Evolutionary conservation across 2,329 filamentous ascomycete species (phyloP).

Genomic region (Cladosporium sp.): DNA sequence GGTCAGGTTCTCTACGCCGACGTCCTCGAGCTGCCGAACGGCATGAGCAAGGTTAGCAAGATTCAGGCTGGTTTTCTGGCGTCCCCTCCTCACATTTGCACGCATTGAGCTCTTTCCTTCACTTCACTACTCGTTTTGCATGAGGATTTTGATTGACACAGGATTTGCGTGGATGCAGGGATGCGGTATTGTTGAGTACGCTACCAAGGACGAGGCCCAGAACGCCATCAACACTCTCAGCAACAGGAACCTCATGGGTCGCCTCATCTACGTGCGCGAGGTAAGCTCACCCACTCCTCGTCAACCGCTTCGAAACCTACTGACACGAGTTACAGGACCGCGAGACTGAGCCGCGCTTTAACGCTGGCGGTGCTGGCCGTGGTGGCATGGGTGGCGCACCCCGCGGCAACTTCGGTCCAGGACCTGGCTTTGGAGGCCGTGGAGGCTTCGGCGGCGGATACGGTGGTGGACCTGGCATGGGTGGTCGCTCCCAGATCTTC

Average conservation of each 20-base stretch:
- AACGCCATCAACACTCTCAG: conserved; percentile 95
- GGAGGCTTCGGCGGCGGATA: conserved; percentile 56
- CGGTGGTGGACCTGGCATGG: conserved; percentile 49
- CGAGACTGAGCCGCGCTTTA: conserved; percentile 96
- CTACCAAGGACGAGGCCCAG: conserved; percentile 97
- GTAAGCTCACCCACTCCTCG: conserved; percentile 51
- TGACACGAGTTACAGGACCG: conserved; percentile 68
- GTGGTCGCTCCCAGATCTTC: conserved; percentile 86
- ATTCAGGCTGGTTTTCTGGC: conserved; percentile 73
- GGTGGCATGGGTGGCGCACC: conserved; percentile 41
- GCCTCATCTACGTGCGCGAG: conserved; percentile 97
- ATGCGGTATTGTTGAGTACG: conserved; percentile 96
- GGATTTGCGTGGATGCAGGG: conserved; percentile 20
- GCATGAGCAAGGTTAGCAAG: conserved; percentile 99
- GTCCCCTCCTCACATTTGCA: conserved; percentile 9
- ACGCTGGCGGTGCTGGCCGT: conserved; percentile 64
- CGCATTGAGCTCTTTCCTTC: conserved; percentile 39
- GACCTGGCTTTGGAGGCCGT: conserved; percentile 53
- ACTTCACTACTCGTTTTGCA: conserved; percentile 39
- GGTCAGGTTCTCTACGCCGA: conserved; percentile 99
- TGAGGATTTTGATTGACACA: conserved; percentile 69
- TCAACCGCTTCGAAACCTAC: background rate
- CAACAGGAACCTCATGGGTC: conserved; percentile 98
- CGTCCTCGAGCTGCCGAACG: conserved; percentile 98
- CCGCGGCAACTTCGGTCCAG: conserved; percentile 60